Conservation (phyloP, 176 grass and related monocot genomes). For the barley (Hordeum vulgare) region DNA sequence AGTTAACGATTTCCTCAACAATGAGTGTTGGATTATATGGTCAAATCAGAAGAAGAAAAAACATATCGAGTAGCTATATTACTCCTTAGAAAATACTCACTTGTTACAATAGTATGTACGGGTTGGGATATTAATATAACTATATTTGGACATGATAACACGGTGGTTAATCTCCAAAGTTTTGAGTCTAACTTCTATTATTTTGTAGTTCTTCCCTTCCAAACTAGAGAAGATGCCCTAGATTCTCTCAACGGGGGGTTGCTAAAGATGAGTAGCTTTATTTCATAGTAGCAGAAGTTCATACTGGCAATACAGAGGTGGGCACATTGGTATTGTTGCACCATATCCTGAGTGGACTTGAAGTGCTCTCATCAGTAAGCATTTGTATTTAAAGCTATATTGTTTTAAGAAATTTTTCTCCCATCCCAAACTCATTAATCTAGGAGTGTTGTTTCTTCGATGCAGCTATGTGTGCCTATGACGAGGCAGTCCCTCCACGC, state of each 20-base stretch:
- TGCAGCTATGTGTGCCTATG: slow-evolving; percentile 23
- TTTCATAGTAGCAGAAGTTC: slow-evolving; percentile 30
- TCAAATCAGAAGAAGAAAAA: background rate
- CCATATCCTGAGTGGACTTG: background rate
- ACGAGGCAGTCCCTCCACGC: background rate
- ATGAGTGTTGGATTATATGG: no score
- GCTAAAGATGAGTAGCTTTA: slow-evolving; percentile 10
- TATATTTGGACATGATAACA: background rate
- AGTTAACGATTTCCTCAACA: no score
- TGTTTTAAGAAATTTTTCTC: background rate
- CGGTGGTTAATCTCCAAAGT: background rate
- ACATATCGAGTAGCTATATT: background rate
- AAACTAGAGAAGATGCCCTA: background rate
- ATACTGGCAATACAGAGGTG: background rate
- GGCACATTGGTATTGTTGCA: background rate
- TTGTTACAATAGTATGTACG: background rate
- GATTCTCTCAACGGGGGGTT: slow-evolving; percentile 12
- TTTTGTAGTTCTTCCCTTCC: slow-evolving; percentile 17
- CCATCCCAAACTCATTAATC: background rate
- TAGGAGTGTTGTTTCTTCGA: background rate
- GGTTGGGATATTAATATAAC: background rate
- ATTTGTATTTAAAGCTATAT: background rate
- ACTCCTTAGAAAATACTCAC: background rate
- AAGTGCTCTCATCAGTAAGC: slow-evolving; percentile 25
- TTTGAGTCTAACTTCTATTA: background rate